phyloP scores from a whole-genome alignment of 768 basidiomycete species.

The Gymnopilus junonius region DNA sequence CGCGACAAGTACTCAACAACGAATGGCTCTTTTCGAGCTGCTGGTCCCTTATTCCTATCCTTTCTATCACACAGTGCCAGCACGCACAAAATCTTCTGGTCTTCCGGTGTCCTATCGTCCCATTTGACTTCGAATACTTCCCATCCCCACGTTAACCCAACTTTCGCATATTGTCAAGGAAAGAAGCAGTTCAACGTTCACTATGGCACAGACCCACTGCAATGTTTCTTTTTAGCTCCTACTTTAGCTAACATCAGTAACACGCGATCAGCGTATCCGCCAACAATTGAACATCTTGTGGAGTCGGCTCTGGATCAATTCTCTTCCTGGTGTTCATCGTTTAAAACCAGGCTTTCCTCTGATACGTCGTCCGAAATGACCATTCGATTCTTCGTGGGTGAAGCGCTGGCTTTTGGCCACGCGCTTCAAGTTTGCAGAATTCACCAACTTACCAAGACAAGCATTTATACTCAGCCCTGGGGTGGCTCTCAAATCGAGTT shows the following conservation, averaged over 20 bases:
- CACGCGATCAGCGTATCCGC: not conserved
- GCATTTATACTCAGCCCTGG: slow-evolving; percentile 40
- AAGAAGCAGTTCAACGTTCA: slow-evolving; percentile 45
- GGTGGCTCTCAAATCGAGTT: slow-evolving; percentile 36
- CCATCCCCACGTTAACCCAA: slow-evolving; percentile 46
- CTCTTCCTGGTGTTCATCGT: slow-evolving; percentile 33
- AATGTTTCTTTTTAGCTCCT: slow-evolving; percentile 44
- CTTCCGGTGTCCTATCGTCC: slow-evolving; percentile 42
- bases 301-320: slow-evolving; percentile 39
- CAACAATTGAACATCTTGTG: slow-evolving; percentile 28
- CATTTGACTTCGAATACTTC: slow-evolving; percentile 15
- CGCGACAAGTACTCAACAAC: slow-evolving; percentile 1
- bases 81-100: slow-evolving; percentile 37
- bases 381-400: slow-evolving; percentile 46
- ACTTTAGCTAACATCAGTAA: slow-evolving; percentile 26
- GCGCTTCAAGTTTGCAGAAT: slow-evolving; percentile 33
- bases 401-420: slow-evolving; percentile 41
- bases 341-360: slow-evolving; percentile 21
- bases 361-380: slow-evolving; percentile 14
- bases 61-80: not conserved
- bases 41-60: slow-evolving; percentile 37
- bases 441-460: slow-evolving; percentile 24
- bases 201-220: slow-evolving; percentile 47
- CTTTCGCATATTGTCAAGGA: slow-evolving; percentile 44
- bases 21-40: slow-evolving; percentile 31